A percentile compares a stretch with the other conserved stretches of the same genome.
Evolutionary conservation across 1,284 basidiomycete genomes (phyloP).

Genomic region (Cryptococcus sp.): DNA sequence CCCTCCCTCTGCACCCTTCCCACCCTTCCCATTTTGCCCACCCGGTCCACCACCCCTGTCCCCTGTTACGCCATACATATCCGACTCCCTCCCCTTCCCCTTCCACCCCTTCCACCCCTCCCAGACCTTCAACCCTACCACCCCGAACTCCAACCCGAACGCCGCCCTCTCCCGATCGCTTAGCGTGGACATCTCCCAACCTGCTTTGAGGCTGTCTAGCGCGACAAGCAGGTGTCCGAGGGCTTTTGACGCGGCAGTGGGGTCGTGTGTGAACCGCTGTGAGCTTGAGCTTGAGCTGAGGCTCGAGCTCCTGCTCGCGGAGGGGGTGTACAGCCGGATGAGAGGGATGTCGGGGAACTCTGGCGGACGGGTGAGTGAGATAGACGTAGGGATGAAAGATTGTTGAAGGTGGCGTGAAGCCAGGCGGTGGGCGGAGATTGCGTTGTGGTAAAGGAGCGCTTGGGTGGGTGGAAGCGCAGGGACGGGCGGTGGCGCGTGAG

Average conservation of each 20-base stretch:
- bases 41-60: no score
- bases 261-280: constrained; percentile 23
- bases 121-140: constrained; percentile 33
- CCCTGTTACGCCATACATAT: no score
- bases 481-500: neutral
- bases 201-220: constrained; percentile 32
- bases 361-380: constrained; percentile 4
- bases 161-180: constrained; percentile 35
- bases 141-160: constrained; percentile 34
- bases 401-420: constrained; percentile 37
- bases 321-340: neutral
- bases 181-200: constrained; percentile 18
- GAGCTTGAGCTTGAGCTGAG: neutral
- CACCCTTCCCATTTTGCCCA: no score
- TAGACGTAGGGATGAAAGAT: constrained; percentile 31
- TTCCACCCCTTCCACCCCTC: neutral
- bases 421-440: constrained; percentile 27
- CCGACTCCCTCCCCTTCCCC: constrained; percentile 11
- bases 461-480: neutral
- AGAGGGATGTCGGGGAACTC: neutral
- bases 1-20: neutral
- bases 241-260: constrained; percentile 23
- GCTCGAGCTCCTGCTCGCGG: neutral
- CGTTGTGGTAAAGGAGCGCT: constrained; percentile 35
- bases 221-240: constrained; percentile 30